phyloP scores from a whole-genome alignment of 2,329 filamentous ascomycete species.

The Cercospora brassicicola region DNA sequence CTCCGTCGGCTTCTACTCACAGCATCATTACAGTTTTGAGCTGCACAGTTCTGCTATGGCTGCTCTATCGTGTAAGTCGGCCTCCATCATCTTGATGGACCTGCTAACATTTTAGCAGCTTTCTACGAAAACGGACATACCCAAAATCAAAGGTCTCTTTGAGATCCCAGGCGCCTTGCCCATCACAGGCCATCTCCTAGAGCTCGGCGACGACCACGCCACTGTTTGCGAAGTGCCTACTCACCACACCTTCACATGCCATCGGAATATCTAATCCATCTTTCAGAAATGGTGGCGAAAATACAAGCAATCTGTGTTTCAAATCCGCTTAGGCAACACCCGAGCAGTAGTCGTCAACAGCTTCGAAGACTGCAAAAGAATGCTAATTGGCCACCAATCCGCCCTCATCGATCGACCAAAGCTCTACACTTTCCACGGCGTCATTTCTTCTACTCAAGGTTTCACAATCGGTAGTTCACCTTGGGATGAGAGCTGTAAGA shows the following conservation, averaged over 20 bases:
- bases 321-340: constrained; percentile 56
- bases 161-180: constrained; percentile 55
- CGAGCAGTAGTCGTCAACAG: constrained; percentile 56
- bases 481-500: constrained; percentile 57
- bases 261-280: too few relatives aligned
- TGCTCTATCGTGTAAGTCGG: constrained; percentile 20
- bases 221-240: constrained; percentile 44
- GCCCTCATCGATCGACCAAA: constrained; percentile 51
- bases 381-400: constrained; percentile 53
- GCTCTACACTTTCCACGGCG: constrained; percentile 56
- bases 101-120: neutral
- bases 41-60: neutral
- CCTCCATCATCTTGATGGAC: neutral
- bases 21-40: neutral
- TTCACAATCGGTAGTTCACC: constrained; percentile 58
- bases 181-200: constrained; percentile 53
- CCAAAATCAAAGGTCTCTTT: constrained; percentile 48
- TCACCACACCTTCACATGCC: too few relatives aligned
- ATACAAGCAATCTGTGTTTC: constrained; percentile 52
- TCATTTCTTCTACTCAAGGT: constrained; percentile 55
- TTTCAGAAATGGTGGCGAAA: constrained; percentile 46
- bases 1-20: neutral
- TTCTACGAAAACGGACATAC: neutral
- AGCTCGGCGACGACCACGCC: constrained; percentile 56
- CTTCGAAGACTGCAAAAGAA: constrained; percentile 54